These are phyloP conservation scores for Leptodontidium sp. DNA, from an alignment of 2,329 filamentous ascomycete species.

Conservation along the genomic window DNA sequence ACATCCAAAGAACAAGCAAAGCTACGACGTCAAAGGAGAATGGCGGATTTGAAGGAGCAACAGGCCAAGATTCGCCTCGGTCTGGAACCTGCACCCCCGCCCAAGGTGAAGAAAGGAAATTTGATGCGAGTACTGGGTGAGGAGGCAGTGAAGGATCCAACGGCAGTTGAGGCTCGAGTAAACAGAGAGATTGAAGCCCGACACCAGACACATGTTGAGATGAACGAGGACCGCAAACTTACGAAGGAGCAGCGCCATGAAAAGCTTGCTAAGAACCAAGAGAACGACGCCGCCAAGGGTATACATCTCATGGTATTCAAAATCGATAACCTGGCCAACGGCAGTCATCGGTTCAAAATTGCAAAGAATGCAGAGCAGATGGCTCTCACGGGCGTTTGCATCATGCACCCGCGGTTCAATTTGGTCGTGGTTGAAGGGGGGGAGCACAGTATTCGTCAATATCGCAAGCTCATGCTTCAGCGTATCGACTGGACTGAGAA, in stretches of 20 bases:
- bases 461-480: conserved; percentile 91
- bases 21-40: conserved; percentile 85
- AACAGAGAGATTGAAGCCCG: conserved; percentile 93
- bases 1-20: conserved; percentile 93
- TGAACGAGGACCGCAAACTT: conserved; percentile 86
- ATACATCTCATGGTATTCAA: conserved; percentile 89
- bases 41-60: conserved; percentile 93
- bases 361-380: conserved; percentile 91
- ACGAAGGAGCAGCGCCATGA: conserved; percentile 87
- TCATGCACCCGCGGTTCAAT: conserved; percentile 89
- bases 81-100: conserved; percentile 86
- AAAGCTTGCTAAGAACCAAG: conserved; percentile 84
- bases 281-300: conserved; percentile 86
- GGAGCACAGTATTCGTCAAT: conserved; percentile 80
- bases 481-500: conserved; percentile 97
- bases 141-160: conserved; percentile 88
- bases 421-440: conserved; percentile 93
- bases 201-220: conserved; percentile 76
- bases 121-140: conserved; percentile 97
- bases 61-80: conserved; percentile 96
- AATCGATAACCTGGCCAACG: conserved; percentile 88
- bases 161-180: conserved; percentile 93
- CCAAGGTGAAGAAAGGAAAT: conserved; percentile 97
- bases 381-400: conserved; percentile 85
- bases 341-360: conserved; percentile 93